Percentiles rank a stretch among this genome's conserved stretches.
Evolutionary conservation across 2,329 filamentous ascomycete species (phyloP).

Genomic region (Ophiocordyceps camponoti-leonardi): DNA sequence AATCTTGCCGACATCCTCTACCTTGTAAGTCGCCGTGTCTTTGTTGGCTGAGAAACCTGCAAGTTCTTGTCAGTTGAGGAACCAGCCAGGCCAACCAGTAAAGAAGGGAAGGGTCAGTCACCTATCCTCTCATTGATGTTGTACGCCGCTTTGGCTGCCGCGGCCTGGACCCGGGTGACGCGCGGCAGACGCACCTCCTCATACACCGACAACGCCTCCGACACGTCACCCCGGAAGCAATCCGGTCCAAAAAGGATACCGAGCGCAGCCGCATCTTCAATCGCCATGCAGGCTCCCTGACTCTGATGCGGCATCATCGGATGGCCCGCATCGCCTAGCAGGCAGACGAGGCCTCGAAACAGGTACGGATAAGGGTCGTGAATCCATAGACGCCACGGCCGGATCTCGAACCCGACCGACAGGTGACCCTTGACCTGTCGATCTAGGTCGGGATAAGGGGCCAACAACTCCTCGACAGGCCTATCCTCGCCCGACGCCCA

Average conservation of each 20-base stretch:
- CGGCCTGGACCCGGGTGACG: conserved; percentile 36
- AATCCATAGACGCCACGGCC: conserved; percentile 46
- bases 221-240: conserved; percentile 28
- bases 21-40: conserved; percentile 36
- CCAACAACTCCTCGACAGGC: conserved; percentile 40
- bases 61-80: not conserved
- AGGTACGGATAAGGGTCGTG: conserved; percentile 44
- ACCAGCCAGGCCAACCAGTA: too few species aligned
- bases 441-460: conserved; percentile 43
- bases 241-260: conserved; percentile 39
- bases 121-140: conserved; percentile 49
- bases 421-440: conserved; percentile 37
- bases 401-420: conserved; percentile 41
- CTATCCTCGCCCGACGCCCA: conserved; percentile 34
- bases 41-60: conserved; percentile 46
- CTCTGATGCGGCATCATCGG: conserved; percentile 52
- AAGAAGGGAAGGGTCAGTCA: conserved; percentile 2
- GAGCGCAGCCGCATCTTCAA: conserved; percentile 44
- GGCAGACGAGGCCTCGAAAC: conserved; percentile 29
- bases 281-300: conserved; percentile 49
- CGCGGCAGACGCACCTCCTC: conserved; percentile 34
- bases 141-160: conserved; percentile 37
- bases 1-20: conserved; percentile 41
- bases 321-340: conserved; percentile 50
- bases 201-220: conserved; percentile 30